Conservation (phyloP, 2,329 filamentous ascomycete species). For the Fusarium robinianum region DNA sequence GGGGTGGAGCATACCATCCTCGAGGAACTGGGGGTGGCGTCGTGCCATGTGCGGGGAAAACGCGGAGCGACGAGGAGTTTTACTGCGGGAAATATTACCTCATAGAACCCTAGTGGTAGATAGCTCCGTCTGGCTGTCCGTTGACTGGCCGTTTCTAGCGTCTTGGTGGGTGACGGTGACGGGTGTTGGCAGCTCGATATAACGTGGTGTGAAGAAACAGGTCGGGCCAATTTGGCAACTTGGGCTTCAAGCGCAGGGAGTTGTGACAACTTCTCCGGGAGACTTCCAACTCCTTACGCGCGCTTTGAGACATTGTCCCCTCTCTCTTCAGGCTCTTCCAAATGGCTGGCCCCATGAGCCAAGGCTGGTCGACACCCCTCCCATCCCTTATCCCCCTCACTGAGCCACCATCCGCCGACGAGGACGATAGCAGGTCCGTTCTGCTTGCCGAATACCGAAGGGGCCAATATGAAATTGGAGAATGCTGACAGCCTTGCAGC, state of each 20-base stretch:
- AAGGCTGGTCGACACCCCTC: conserved; percentile 19
- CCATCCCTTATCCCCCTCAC: conserved; percentile 20
- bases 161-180: not conserved
- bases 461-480: not conserved
- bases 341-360: conserved; percentile 17
- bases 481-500: not conserved
- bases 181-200: conserved; percentile 2
- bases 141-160: conserved; percentile 1
- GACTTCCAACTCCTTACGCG: not conserved
- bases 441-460: no score
- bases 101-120: conserved; percentile 14
- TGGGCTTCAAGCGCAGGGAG: no score
- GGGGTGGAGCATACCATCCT: conserved; percentile 15
- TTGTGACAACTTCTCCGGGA: conserved; percentile 2
- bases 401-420: not conserved
- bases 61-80: not conserved
- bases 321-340: not conserved
- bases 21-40: conserved; percentile 17
- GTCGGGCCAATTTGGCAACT: no score
- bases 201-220: conserved; percentile 6
- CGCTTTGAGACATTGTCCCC: not conserved
- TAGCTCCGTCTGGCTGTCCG: not conserved
- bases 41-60: conserved; percentile 19
- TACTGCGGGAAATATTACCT: conserved; percentile 22
- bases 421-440: conserved; percentile 11